Conservation (phyloP, 345 rosid genomes). For the Arabis hirsuta region DNA sequence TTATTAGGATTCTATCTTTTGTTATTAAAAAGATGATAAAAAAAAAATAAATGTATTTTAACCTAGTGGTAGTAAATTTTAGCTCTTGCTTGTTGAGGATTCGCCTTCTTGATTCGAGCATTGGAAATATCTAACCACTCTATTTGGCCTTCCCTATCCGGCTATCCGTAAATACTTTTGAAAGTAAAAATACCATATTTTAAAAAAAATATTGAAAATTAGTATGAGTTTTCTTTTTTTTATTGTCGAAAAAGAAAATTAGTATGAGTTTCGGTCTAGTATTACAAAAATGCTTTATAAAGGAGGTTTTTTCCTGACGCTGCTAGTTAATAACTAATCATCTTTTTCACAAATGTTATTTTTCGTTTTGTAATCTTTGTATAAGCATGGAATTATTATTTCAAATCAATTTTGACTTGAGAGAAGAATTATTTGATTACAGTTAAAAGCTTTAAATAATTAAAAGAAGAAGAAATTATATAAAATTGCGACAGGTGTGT, state of each 20-base stretch:
- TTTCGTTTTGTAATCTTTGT: background rate
- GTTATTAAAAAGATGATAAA: background rate
- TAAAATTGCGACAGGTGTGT: conserved; percentile 20
- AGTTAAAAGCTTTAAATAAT: background rate
- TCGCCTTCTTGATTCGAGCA: no score
- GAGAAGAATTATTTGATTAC: background rate
- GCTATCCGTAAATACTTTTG: no score
- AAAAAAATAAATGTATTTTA: background rate
- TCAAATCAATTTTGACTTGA: background rate
- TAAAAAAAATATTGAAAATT: no score
- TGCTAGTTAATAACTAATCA: background rate
- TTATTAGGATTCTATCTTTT: background rate
- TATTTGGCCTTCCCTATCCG: no score
- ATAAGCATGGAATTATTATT: background rate
- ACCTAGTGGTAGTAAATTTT: no score
- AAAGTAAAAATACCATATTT: no score
- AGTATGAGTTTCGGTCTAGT: no score
- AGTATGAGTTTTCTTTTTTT: no score
- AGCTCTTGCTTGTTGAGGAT: no score
- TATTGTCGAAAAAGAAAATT: no score
- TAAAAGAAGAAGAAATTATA: background rate
- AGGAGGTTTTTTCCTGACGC: background rate
- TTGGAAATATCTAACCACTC: no score
- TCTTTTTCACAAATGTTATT: background rate
- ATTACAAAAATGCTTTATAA: no score